Base-by-base conservation (phyloP, 2,329 filamentous ascomycete species). In the Plenodomus biglobosus region DNA sequence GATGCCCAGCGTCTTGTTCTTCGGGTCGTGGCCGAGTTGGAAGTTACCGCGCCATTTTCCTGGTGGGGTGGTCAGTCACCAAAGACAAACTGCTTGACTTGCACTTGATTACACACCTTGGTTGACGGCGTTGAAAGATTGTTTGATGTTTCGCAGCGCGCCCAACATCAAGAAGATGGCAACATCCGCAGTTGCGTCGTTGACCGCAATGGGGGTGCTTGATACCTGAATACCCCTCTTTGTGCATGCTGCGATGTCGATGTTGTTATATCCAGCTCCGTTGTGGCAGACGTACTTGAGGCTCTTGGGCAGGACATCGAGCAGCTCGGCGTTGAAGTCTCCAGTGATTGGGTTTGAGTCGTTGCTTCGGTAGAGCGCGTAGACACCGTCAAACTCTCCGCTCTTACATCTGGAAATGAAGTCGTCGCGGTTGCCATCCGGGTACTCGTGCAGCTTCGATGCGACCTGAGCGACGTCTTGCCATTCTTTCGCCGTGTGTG, bases 231-330 rank as follows among this genome's bases (percentile, higher is more conserved):
- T 77, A 2, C 71, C 71, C 55, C 56, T 73, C 53, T 74, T 64
- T 20, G 78, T 78, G 64, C 80, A 83, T 18, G 76, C 78, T 1
- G 73, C 65, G 13, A 83, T 72, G 48, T 84, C 80, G 40, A 85
- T 78, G 56, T 83, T 83, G 62, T 84, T 81, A 65, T 85, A 85
- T 3, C 81, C 81, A 1, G 81, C 81, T 15, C 81, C 75, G 42
- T 77, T 76, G 55, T 78, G 76, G 44, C 72, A 74, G 19, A 76
- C 73, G 51, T 68, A 77, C 42, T 74, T 76, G 42, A 78, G 35
- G 50, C 65, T 71, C 47, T 69, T 65, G 0, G 76, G 76, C 6
- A 78, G 60, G 5, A 60, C 69, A 8, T 67, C 58, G 2, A 78
- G 62, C 10, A 78, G 68, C 50, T 78, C 76, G 18, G 68, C 63